A percentile compares a stretch with the other conserved stretches of the same genome.
Evolutionary conservation across 306 rosid species (phyloP).

Genomic region (Albizia julibrissin): DNA sequence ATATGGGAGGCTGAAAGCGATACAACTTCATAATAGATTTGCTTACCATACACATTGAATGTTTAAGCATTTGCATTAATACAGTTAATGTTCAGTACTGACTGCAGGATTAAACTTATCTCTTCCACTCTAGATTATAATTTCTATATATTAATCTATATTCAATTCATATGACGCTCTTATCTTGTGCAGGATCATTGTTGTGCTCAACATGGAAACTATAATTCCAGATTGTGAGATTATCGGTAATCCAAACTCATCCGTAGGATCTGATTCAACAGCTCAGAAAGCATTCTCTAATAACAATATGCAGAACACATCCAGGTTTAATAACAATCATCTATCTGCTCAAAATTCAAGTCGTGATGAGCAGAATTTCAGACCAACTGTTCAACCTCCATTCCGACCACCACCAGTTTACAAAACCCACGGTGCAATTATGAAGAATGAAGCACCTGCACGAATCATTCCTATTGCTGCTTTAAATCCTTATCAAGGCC

Average conservation of each 20-base stretch:
- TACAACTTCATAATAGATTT: slow-evolving; percentile 9
- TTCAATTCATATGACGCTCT: not conserved
- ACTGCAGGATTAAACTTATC: slow-evolving; percentile 9
- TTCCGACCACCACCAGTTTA: slow-evolving; percentile 83
- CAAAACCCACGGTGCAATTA: slow-evolving; percentile 67
- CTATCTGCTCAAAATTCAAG: slow-evolving; percentile 40
- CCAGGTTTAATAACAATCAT: slow-evolving; percentile 40
- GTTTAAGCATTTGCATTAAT: slow-evolving; percentile 5
- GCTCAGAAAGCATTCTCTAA: slow-evolving; percentile 38
- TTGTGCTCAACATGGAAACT: slow-evolving; percentile 84
- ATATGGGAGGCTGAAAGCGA: not conserved
- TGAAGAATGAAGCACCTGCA: slow-evolving; percentile 96
- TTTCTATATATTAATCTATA: slow-evolving; percentile 23
- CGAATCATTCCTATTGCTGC: slow-evolving; percentile 84
- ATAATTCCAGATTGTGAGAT: slow-evolving; percentile 69
- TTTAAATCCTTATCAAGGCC: slow-evolving; percentile 91
- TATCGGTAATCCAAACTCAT: slow-evolving; percentile 75
- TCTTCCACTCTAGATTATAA: not conserved
- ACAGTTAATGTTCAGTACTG: not conserved
- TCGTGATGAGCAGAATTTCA: slow-evolving; percentile 52
- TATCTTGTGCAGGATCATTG: slow-evolving; percentile 64
- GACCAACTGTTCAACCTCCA: slow-evolving; percentile 83
- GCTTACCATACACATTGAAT: slow-evolving; percentile 25
- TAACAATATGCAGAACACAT: slow-evolving; percentile 27
- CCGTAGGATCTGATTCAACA: slow-evolving; percentile 46